phyloP scores from a whole-genome alignment of 2,329 filamentous ascomycete genomes.

The Ascochyta lentis region DNA sequence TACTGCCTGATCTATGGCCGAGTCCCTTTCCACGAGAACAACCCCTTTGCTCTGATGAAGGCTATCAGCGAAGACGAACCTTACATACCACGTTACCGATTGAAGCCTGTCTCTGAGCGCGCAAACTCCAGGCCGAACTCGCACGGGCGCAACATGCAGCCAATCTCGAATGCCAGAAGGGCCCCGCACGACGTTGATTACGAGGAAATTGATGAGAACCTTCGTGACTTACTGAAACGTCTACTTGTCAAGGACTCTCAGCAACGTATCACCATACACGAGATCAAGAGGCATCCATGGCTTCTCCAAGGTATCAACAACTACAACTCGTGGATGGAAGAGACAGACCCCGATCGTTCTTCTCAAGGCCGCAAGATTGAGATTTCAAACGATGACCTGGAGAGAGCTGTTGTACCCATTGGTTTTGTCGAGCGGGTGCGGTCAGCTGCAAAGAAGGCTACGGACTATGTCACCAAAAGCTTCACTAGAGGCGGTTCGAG shows the following conservation, averaged over 20 bases:
- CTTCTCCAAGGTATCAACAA: slow-evolving; percentile 80
- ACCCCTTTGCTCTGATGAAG: slow-evolving; percentile 89
- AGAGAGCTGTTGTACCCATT: slow-evolving; percentile 86
- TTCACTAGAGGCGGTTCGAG: slow-evolving; percentile 41
- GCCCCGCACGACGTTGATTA: slow-evolving; percentile 81
- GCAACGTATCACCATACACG: slow-evolving; percentile 84
- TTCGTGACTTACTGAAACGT: slow-evolving; percentile 78
- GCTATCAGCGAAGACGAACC: slow-evolving; percentile 93
- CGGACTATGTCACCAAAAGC: slow-evolving; percentile 35
- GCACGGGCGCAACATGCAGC: slow-evolving; percentile 53
- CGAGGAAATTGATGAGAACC: slow-evolving; percentile 80
- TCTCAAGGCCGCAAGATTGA: slow-evolving; percentile 86
- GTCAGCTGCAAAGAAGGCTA: slow-evolving; percentile 66
- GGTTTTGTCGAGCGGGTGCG: slow-evolving; percentile 85
- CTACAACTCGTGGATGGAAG: slow-evolving; percentile 83
- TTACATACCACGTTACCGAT: slow-evolving; percentile 80
- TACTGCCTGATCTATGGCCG: slow-evolving; percentile 95
- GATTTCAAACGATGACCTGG: slow-evolving; percentile 91
- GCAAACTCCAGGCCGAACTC: slow-evolving; percentile 55
- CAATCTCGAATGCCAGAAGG: slow-evolving; percentile 72
- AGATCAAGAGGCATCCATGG: slow-evolving; percentile 95
- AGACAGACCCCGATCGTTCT: slow-evolving; percentile 83
- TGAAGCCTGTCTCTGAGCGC: slow-evolving; percentile 70
- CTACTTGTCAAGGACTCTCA: slow-evolving; percentile 90
- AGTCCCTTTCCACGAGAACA: slow-evolving; percentile 89